Base-by-base conservation (phyloP, 345 rosid genomes). In the Acer saccharum region DNA sequence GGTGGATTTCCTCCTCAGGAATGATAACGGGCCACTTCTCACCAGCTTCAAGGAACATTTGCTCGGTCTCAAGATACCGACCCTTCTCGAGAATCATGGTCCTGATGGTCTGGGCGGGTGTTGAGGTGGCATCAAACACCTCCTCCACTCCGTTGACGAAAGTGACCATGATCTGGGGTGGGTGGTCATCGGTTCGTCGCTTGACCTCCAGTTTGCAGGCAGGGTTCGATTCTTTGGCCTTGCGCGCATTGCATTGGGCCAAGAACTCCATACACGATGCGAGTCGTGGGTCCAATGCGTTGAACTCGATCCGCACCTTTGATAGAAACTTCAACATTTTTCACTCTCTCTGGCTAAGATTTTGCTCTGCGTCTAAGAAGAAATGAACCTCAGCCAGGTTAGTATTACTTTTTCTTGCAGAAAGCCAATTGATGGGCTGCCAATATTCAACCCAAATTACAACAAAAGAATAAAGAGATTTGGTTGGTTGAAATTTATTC, bases 21-120 rank as follows among this genome's bases (percentile, higher is more conserved):
- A 94, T 92, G 17, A 90, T 48, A 44, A 92, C 94, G 25, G 97
- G 98, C 97, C 98, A 94, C 58, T 91, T 88, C 87, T 90, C 97
- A 0, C 98, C 97, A 6, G 97, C 94, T 72, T 95, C 97, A 10
- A 93, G 93, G 82, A 93, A 95, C 98, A 92, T 92, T 76, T 91
- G 98, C 89, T 95, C 93, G 2, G 94, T 92, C 87, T 93, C 97
- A 0, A 93, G 96, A 20, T 11, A 18, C 87, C 83, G 93, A 63
- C 98, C 97, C 82, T 92, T 93, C 65, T 92, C 93, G 6, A 93
- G 89, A 71, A 95, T 92, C 89, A 92, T 90, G 86, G 21, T 88
- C 79, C 97, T 71, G 35, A 95, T 92, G 3, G 88, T 54, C 86
- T 93, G 98, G 10, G 97, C 98, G 2, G 93, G 77, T n/a, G 94